Conservation (phyloP, 257 asterid genomes). For the Solanum clarkiae region DNA sequence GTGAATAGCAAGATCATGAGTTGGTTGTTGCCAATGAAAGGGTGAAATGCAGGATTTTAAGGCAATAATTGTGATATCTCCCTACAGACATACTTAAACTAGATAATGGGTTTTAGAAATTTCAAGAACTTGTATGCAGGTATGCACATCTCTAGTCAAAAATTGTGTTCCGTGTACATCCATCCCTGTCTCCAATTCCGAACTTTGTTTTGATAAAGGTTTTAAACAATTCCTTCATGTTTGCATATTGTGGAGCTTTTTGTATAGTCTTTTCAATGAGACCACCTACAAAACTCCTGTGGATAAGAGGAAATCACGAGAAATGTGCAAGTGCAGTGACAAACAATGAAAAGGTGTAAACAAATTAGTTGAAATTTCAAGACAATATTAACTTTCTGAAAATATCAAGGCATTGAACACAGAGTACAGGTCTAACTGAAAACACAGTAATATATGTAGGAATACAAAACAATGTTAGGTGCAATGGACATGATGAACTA, state of each 20-base stretch:
- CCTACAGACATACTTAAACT: not conserved
- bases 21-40: too few relatives aligned
- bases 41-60: not conserved
- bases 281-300: not conserved
- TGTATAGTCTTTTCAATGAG: not conserved
- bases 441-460: not conserved
- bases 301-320: not conserved
- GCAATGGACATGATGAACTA: not conserved
- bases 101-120: not conserved
- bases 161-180: not conserved
- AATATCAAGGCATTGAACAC: not conserved
- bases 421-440: not conserved
- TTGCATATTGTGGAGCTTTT: not conserved
- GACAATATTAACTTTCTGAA: not conserved
- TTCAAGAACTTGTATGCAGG: not conserved
- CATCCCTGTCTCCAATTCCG: not conserved
- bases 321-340: not conserved
- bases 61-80: not conserved
- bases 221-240: not conserved
- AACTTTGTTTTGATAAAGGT: not conserved
- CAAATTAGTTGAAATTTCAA: not conserved
- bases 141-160: not conserved
- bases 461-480: not conserved
- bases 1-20: too few relatives aligned
- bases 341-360: not conserved